phyloP scores from a whole-genome alignment of 78 protist species.

The Dictyostelium purpureum region DNA sequence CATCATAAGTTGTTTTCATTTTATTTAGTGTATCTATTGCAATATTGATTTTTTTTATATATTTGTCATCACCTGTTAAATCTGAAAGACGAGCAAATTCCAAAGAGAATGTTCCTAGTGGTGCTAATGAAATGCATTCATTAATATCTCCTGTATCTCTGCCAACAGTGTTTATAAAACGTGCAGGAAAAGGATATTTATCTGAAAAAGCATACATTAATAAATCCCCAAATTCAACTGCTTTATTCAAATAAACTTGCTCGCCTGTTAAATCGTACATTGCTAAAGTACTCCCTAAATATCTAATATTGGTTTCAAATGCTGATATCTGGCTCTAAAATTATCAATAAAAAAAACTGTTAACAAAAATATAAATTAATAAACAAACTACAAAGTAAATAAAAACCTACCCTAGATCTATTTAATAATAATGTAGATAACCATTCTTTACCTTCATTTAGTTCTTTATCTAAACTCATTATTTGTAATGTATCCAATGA shows the following conservation, averaged over 20 bases:
- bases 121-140: not conserved
- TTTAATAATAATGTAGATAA: not conserved
- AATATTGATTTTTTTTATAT: not conserved
- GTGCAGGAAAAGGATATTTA: slow-evolving; percentile 18
- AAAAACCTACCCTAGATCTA: too few species aligned
- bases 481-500: slow-evolving; percentile 77
- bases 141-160: too few species aligned
- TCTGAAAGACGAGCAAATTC: slow-evolving; percentile 85
- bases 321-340: slow-evolving; percentile 55
- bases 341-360: too few species aligned
- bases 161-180: slow-evolving; percentile 5
- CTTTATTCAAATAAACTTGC: slow-evolving; percentile 68
- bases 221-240: slow-evolving; percentile 82
- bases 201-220: slow-evolving; percentile 62
- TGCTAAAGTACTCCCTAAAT: slow-evolving; percentile 88
- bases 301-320: slow-evolving; percentile 92
- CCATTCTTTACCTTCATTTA: not conserved
- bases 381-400: too few species aligned
- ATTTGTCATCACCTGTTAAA: slow-evolving; percentile 63
- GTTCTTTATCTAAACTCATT: not conserved
- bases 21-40: not conserved
- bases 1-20: not conserved
- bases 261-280: slow-evolving; percentile 88
- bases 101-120: slow-evolving; percentile 89
- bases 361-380: too few species aligned